These are phyloP conservation scores for Jatropha multifida DNA, from an alignment of 441 rosid genomes.

Conservation along the genomic window DNA sequence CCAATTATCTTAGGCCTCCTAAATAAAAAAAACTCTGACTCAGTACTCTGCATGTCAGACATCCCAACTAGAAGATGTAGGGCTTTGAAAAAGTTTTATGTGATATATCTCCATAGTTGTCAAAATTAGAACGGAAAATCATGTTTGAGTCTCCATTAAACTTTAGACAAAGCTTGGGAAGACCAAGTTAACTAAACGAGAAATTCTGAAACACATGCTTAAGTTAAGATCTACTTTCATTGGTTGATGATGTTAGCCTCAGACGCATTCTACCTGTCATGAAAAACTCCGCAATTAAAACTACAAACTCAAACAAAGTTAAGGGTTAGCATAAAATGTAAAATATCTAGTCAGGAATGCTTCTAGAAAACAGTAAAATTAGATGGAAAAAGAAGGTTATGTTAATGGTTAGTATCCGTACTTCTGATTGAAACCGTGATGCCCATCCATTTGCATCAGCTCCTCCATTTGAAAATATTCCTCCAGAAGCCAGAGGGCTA, in stretches of 20 bases:
- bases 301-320: conserved; percentile 51
- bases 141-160: background rate
- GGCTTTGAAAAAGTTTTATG: background rate
- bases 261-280: conserved; percentile 51
- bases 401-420: conserved; percentile 99
- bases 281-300: conserved; percentile 33
- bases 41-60: conserved; percentile 17
- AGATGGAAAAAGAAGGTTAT: conserved; percentile 74
- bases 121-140: background rate
- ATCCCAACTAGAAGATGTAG: conserved; percentile 16
- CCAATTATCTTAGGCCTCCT: conserved; percentile 16
- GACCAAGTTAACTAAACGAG: conserved; percentile 34
- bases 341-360: conserved; percentile 56
- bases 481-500: conserved; percentile 96
- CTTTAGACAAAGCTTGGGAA: background rate
- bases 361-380: conserved; percentile 57
- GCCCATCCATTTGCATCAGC: conserved; percentile 95
- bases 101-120: background rate
- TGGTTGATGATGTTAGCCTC: conserved; percentile 51
- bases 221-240: conserved; percentile 32
- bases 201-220: conserved; percentile 31
- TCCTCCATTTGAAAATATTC: conserved; percentile 95
- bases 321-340: conserved; percentile 53
- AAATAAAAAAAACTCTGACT: background rate
- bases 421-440: conserved; percentile 98